Percentiles rank a stretch among this genome's conserved stretches.
Conservation (phyloP, 208 protist species). For the Lotmaria passim region DNA sequence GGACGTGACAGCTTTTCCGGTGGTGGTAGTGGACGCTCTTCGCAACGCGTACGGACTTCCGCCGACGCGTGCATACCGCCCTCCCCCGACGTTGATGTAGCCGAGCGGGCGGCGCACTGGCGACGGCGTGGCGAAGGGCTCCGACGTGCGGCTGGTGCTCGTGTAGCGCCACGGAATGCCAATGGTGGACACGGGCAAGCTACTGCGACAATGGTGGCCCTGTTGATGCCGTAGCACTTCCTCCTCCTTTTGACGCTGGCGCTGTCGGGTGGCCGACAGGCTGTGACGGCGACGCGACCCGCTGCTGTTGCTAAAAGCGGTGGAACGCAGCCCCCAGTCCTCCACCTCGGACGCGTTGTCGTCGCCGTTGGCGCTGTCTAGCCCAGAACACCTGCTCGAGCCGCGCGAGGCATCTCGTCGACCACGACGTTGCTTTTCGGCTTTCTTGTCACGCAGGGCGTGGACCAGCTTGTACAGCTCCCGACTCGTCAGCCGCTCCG, state of each 20-base stretch:
- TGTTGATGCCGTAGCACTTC: not conserved
- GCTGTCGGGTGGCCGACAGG: constrained; percentile 3
- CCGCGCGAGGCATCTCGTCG: no score
- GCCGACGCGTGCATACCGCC: constrained; percentile 42
- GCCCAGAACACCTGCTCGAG: not conserved
- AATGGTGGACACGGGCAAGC: constrained; percentile 25
- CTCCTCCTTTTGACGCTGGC: not conserved
- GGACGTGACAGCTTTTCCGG: not conserved
- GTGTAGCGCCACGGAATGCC: constrained; percentile 68
- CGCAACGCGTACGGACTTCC: constrained; percentile 39
- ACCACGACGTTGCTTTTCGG: not conserved
- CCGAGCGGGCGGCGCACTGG: constrained; percentile 63
- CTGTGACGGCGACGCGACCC: not conserved
- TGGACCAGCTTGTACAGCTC: constrained; percentile 33
- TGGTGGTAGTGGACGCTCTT: not conserved
- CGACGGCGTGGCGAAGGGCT: constrained; percentile 38
- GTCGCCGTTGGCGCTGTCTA: not conserved
- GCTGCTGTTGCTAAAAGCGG: not conserved
- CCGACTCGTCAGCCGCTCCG: constrained; percentile 19
- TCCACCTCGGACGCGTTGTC: not conserved
- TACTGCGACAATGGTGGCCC: constrained; percentile 4
- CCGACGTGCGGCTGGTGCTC: constrained; percentile 11
- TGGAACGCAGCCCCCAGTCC: constrained; percentile 7
- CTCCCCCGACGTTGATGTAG: constrained; percentile 64
- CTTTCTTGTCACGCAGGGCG: constrained; percentile 15